These are phyloP conservation scores for Phenoliferia sp. DNA, from an alignment of 1,284 basidiomycete species.

Conservation along the genomic window DNA sequence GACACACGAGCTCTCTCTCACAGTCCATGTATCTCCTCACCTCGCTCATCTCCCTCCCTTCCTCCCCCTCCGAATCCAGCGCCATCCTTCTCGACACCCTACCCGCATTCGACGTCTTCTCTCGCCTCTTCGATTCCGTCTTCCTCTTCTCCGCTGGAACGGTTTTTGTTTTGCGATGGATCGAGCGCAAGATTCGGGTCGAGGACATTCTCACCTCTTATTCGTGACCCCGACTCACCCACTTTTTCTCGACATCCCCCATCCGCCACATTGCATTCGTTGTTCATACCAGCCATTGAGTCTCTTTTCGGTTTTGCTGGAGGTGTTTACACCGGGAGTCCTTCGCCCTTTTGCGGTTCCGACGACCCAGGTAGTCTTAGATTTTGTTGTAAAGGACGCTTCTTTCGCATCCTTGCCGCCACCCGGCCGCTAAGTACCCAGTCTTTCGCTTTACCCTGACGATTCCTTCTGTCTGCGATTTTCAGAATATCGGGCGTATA, in stretches of 20 bases:
- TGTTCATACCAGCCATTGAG: too few relatives aligned
- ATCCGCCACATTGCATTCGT: too few relatives aligned
- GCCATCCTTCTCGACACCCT: constrained; percentile 41
- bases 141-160: constrained; percentile 42
- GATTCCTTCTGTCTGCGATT: too few relatives aligned
- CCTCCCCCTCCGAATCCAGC: constrained; percentile 34
- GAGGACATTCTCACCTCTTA: constrained; percentile 21
- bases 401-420: too few relatives aligned
- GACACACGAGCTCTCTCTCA: not conserved
- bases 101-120: constrained; percentile 45
- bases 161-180: constrained; percentile 33
- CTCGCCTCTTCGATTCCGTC: constrained; percentile 44
- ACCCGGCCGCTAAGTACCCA: too few relatives aligned
- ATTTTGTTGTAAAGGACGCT: too few relatives aligned
- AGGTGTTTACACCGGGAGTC: too few relatives aligned
- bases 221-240: constrained; percentile 12
- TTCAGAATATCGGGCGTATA: too few relatives aligned
- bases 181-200: constrained; percentile 34
- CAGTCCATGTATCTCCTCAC: constrained; percentile 46
- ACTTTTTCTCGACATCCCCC: not conserved
- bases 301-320: too few relatives aligned
- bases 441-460: too few relatives aligned
- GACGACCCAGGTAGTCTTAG: too few relatives aligned
- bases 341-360: too few relatives aligned
- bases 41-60: constrained; percentile 45